Conservation (phyloP, 148 eudicot species). For the Spergularia marina region DNA sequence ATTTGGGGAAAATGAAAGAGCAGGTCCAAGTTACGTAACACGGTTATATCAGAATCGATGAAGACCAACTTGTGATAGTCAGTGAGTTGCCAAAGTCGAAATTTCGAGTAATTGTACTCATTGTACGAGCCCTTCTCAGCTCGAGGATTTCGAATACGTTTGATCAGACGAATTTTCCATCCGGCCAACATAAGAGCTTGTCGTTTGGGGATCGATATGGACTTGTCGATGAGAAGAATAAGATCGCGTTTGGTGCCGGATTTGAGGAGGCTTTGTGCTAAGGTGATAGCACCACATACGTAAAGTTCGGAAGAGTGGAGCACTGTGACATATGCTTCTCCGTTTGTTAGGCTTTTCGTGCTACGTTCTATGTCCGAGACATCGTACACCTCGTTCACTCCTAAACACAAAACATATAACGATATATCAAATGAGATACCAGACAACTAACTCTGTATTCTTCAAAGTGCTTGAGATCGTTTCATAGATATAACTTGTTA, state of each 20-base stretch:
- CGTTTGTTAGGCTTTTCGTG: conserved; percentile 31
- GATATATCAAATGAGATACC: neutral
- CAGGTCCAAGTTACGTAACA: conserved; percentile 65
- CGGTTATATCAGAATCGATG: conserved; percentile 75
- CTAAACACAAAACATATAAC: conserved; percentile 26
- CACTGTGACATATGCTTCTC: conserved; percentile 86
- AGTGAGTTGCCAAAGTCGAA: conserved; percentile 84
- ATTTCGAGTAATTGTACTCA: conserved; percentile 91
- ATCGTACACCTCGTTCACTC: conserved; percentile 59
- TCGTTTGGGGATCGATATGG: conserved; percentile 57
- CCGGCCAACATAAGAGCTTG: conserved; percentile 62
- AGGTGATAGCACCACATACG: conserved; percentile 84
- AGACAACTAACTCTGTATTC: too few species aligned
- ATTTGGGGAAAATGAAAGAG: conserved; percentile 82
- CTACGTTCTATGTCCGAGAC: conserved; percentile 34
- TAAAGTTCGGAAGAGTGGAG: conserved; percentile 84
- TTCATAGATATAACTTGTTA: too few species aligned
- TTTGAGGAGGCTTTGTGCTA: conserved; percentile 72
- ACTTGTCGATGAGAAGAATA: conserved; percentile 71
- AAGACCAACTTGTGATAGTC: conserved; percentile 77
- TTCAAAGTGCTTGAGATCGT: too few species aligned
- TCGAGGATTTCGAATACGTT: conserved; percentile 75
- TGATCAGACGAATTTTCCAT: conserved; percentile 73
- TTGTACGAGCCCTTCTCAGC: conserved; percentile 72
- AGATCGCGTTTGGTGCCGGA: conserved; percentile 86